Base-by-base conservation (phyloP, 2,329 filamentous ascomycete species). In the Talaromyces sp. region DNA sequence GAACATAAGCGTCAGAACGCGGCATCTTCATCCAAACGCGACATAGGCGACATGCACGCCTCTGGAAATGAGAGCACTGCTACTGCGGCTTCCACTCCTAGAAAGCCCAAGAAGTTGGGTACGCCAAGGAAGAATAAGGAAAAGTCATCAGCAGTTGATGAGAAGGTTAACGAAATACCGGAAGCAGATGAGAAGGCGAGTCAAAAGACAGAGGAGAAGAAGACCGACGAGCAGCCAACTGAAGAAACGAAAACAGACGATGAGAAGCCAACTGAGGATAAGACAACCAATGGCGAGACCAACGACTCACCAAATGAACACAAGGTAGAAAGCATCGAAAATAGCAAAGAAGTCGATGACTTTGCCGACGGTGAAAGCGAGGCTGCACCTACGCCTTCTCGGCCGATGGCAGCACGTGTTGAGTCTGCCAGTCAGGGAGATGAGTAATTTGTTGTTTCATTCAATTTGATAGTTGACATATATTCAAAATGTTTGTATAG, bases 321-420 rank as follows among this genome's bases (percentile, higher is more conserved):
- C 7, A 22, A 51, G 13, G 13, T 17, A 1, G 19, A 47, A 19
- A 40, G n/a, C 49, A 58, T 36, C 25, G 15, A 60, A 8, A 10
- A 29, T 3, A 27, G n/a, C 22, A 45, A 53, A n/a, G 45, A 65
- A 4, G 45, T 10, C 10, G 38, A 43, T 11, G 45, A 43, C 17
- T 65, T 54, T 45, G 56, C 63, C 5, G 62, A 64, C 27, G 47
- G 38, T 27, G 63, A 65, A 34, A 58, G 63, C 34, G 49, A 65
- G 22, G 36, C 63, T 6, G 29, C 49, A 15, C 17, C 51, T 34
- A 29, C 63, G 3, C 40, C 58, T 10, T 56, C 22, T 19, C 34
- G 47, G 13, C 63, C 47, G 3, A 60, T 65, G 63, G 36, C 56
- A 25, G 47, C 63, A 40, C 49, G 27, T 17, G 58, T 61, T 6